A percentile compares a stretch with the other conserved stretches of the same genome.
Evolutionary conservation across 2,329 filamentous ascomycete species (phyloP).

Genomic region (Pseudocercospora fijiensis): DNA sequence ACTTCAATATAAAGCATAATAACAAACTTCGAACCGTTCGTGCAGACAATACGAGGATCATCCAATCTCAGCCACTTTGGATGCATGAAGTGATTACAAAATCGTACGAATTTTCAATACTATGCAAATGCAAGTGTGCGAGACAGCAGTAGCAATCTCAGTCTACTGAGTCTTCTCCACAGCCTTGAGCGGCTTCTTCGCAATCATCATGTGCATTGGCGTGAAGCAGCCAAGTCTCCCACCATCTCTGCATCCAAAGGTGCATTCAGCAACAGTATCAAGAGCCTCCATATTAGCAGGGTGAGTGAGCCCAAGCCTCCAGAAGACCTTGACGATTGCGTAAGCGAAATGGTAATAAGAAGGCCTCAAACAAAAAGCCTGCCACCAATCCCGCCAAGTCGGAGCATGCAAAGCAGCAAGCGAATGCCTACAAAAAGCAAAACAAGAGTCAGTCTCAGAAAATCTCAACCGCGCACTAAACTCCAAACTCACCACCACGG

Average conservation of each 20-base stretch:
- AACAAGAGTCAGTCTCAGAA: constrained; percentile 4
- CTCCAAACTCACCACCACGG: constrained; percentile 26
- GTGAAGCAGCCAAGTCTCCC: constrained; percentile 85
- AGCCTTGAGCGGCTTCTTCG: constrained; percentile 64
- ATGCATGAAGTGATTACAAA: neutral
- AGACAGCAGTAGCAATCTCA: neutral
- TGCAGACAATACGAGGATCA: neutral
- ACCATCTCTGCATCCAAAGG: constrained; percentile 5
- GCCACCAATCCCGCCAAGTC: neutral
- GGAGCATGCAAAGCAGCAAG: neutral
- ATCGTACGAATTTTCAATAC: neutral
- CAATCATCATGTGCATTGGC: constrained; percentile 95
- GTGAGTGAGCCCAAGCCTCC: constrained; percentile 1
- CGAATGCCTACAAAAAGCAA: neutral
- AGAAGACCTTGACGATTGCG: neutral
- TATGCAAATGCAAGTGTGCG: neutral
- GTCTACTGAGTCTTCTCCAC: constrained; percentile 2
- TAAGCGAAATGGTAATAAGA: neutral
- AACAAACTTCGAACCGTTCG: neutral
- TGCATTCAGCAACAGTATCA: constrained; percentile 6
- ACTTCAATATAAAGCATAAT: neutral
- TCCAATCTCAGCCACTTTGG: neutral
- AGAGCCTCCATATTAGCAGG: constrained; percentile 11
- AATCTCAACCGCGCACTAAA: neutral
- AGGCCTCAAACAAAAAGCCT: neutral